Base-by-base conservation (phyloP, 352 stramenopile species). In the Blastocystis sp. region DNA sequence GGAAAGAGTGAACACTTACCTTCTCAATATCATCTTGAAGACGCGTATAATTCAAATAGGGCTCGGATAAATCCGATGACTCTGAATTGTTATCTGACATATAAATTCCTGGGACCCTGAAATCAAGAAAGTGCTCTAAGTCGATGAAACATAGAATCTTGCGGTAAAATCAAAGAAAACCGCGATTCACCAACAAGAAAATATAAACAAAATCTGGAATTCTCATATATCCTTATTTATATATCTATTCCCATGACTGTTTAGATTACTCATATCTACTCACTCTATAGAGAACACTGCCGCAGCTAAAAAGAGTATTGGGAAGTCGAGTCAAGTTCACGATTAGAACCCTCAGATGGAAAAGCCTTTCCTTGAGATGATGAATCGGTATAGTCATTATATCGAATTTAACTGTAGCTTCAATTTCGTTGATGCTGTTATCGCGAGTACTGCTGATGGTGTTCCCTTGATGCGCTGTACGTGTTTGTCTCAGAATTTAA, bases 1-100 rank as follows among this genome's bases (percentile, higher is more conserved):
- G 3, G 18, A 11, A 18, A n/a, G 9, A 13, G 50, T 29, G 20
- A 23, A 13, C 8, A 43, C 47, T 23, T 66, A 80, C 70, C 29
- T 37, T 64, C 34, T 80, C 70, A 41, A 80, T 47, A 64, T 80
- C 70, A 64, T 66, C 70, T 64, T 80, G 70, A 62, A 80, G 70
- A 61, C 70, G 70, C 2, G 70, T 34, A 64, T 80, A 80, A 61
- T 80, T 80, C 47, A 80, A 56, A 34, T 64, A 80, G 39, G 70
- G 70, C 54, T 80, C 70, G 13, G 43, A 62, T 20, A 39, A 80
- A 20, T 80, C 70, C 39, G 70, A 80, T 37, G 45, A 80, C 5
- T 47, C 41, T 34, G 70, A 80, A 4, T 80, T 61, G 26, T 54
- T 66, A 63, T 80, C 70, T 53, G 70, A 80, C 70, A 80, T 80